A percentile compares a stretch with the other conserved stretches of the same genome.
Conservation (phyloP, 805 yeast species). For the Millerozyma miso region DNA sequence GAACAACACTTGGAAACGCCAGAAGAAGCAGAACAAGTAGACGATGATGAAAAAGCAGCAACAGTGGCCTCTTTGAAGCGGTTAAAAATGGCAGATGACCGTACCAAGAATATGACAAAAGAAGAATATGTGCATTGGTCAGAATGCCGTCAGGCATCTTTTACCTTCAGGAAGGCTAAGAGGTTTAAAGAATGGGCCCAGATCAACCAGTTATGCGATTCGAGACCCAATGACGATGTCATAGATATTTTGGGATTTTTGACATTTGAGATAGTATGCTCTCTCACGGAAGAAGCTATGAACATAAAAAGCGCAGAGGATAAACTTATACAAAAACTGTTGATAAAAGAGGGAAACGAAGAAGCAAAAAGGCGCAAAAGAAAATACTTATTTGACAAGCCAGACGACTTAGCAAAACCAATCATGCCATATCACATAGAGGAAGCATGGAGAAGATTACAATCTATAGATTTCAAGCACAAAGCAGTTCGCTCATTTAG, state of each 20-base stretch:
- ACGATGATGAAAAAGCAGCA: constrained; percentile 89
- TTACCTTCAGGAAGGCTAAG: constrained; percentile 91
- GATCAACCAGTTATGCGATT: constrained; percentile 73
- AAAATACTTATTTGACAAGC: constrained; percentile 76
- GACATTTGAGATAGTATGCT: constrained; percentile 95
- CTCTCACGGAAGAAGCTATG: constrained; percentile 88
- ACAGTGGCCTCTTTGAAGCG: constrained; percentile 83
- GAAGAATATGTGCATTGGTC: constrained; percentile 99
- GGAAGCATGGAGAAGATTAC: constrained; percentile 85
- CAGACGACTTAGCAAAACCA: constrained; percentile 79
- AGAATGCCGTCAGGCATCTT: constrained; percentile 95
- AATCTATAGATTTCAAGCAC: constrained; percentile 51
- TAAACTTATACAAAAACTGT: constrained; percentile 35
- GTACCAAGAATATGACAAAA: constrained; percentile 89
- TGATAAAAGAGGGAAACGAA: constrained; percentile 21
- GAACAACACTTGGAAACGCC: constrained; percentile 81
- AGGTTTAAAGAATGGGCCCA: constrained; percentile 97
- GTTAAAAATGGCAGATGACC: constrained; percentile 86
- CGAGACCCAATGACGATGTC: constrained; percentile 93
- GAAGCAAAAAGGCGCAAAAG: constrained; percentile 32
- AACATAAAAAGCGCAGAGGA: constrained; percentile 71
- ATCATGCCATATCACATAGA: constrained; percentile 74
- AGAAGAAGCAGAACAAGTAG: constrained; percentile 56
- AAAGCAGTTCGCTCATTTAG: constrained; percentile 66
- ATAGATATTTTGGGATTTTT: constrained; percentile 92